A percentile compares a stretch with the other conserved stretches of the same genome.
Evolutionary conservation across 164 flowering plant genomes (phyloP).

Genomic region (Vitis amurensis): DNA sequence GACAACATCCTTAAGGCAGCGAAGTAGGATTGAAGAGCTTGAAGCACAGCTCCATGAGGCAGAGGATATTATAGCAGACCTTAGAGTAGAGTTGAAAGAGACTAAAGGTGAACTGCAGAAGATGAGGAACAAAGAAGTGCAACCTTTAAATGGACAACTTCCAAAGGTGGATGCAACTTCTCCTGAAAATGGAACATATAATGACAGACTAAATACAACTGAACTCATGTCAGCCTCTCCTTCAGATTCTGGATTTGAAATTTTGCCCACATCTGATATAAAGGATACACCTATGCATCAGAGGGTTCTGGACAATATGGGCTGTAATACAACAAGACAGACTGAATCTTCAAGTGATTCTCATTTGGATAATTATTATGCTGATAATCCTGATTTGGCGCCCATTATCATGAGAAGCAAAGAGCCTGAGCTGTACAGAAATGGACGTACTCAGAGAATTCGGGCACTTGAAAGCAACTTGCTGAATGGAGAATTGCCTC

Average conservation of each 20-base stretch:
- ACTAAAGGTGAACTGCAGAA: slow-evolving; percentile 24
- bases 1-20: slow-evolving; percentile 35
- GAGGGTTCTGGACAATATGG: slow-evolving; percentile 16
- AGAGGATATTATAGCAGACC: slow-evolving; percentile 42
- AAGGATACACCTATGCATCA: slow-evolving; percentile 13
- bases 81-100: slow-evolving; percentile 31
- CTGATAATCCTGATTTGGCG: slow-evolving; percentile 43
- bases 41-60: slow-evolving; percentile 67
- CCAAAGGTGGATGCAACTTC: slow-evolving; percentile 10
- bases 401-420: slow-evolving; percentile 57
- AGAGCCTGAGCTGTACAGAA: slow-evolving; percentile 56
- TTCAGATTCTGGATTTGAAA: slow-evolving; percentile 15
- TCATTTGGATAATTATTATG: slow-evolving; percentile 19
- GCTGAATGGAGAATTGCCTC: slow-evolving; percentile 28
- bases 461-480: slow-evolving; percentile 54
- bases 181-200: slow-evolving; percentile 14
- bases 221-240: slow-evolving; percentile 15
- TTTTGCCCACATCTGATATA: slow-evolving; percentile 18
- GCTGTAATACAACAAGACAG: slow-evolving; percentile 16
- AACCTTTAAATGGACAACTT: slow-evolving; percentile 16
- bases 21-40: slow-evolving; percentile 50
- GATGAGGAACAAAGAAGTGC: slow-evolving; percentile 17
- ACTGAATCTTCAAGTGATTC: slow-evolving; percentile 11
- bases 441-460: slow-evolving; percentile 79
- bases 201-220: slow-evolving; percentile 10